Evolutionary conservation across 345 rosid species (phyloP).

Genomic region (Zanthoxylum bungeanum): DNA sequence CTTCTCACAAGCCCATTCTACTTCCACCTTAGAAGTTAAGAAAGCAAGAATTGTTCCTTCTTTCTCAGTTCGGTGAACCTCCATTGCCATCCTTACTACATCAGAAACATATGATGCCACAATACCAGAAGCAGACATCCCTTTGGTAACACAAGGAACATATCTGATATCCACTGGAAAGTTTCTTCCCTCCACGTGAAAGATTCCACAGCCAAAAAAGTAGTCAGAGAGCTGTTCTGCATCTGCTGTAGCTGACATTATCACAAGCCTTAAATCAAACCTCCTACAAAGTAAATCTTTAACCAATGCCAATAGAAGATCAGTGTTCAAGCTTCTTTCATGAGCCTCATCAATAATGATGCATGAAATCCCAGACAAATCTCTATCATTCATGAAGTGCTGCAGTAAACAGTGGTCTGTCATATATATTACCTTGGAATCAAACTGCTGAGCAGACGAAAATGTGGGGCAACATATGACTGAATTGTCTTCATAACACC

Average conservation of each 20-base stretch:
- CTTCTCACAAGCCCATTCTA: slow-evolving; percentile 88
- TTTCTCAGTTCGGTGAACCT: slow-evolving; percentile 56
- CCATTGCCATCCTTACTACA: slow-evolving; percentile 56
- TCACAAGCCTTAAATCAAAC: slow-evolving; percentile 62
- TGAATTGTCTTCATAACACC: slow-evolving; percentile 57
- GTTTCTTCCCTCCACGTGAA: slow-evolving; percentile 62
- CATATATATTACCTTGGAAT: slow-evolving; percentile 65
- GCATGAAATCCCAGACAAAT: slow-evolving; percentile 74
- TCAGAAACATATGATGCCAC: slow-evolving; percentile 59
- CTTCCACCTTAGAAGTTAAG: slow-evolving; percentile 86
- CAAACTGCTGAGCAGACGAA: slow-evolving; percentile 51
- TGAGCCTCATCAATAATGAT: slow-evolving; percentile 90
- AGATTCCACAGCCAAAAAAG: slow-evolving; percentile 60
- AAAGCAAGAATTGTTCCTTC: slow-evolving; percentile 89
- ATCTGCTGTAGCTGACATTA: slow-evolving; percentile 98
- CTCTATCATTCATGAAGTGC: slow-evolving; percentile 60
- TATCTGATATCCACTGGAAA: slow-evolving; percentile 79
- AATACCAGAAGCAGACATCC: slow-evolving; percentile 29
- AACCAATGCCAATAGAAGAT: slow-evolving; percentile 76
- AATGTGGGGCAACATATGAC: slow-evolving; percentile 51
- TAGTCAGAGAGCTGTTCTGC: slow-evolving; percentile 71
- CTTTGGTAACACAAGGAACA: slow-evolving; percentile 41
- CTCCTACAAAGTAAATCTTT: slow-evolving; percentile 56
- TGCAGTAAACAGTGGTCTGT: slow-evolving; percentile 87
- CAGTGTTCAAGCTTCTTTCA: slow-evolving; percentile 93